phyloP scores from a whole-genome alignment of 1,284 basidiomycete species.

The Tetrapyrgos nigripes region DNA sequence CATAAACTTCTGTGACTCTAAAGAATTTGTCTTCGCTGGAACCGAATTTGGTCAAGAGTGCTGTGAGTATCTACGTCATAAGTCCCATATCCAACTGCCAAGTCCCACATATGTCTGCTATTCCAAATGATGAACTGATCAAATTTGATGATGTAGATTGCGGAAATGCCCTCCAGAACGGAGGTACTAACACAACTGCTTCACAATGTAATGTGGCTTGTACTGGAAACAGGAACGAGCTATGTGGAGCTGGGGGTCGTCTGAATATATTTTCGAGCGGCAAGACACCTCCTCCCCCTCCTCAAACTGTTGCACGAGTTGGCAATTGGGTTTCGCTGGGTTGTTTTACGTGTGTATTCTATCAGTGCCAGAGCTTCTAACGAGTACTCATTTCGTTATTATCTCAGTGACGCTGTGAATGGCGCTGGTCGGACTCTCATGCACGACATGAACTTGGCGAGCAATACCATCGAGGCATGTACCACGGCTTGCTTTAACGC shows the following conservation, averaged over 20 bases:
- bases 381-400: conserved; percentile 17
- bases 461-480: conserved; percentile 65
- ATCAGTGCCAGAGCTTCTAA: conserved; percentile 8
- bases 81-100: conserved; percentile 11
- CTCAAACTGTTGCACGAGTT: conserved; percentile 54
- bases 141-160: conserved; percentile 53
- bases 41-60: conserved; percentile 65
- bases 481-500: conserved; percentile 65
- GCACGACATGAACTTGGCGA: conserved; percentile 46
- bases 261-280: conserved; percentile 73
- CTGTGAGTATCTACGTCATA: conserved; percentile 48
- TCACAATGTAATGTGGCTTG: conserved; percentile 70
- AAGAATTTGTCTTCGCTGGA: conserved; percentile 65
- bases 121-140: not conserved
- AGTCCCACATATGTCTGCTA: conserved; percentile 3
- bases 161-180: conserved; percentile 58
- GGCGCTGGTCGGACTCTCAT: conserved; percentile 54
- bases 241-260: conserved; percentile 66
- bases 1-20: conserved; percentile 61
- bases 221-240: conserved; percentile 60
- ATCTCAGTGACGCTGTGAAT: conserved; percentile 56
- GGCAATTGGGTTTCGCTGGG: conserved; percentile 70
- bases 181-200: conserved; percentile 48
- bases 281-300: conserved; percentile 55
- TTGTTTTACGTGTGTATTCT: conserved; percentile 60